Evolutionary conservation across 768 basidiomycete genomes (phyloP).

Genomic region (Russula sp.): DNA sequence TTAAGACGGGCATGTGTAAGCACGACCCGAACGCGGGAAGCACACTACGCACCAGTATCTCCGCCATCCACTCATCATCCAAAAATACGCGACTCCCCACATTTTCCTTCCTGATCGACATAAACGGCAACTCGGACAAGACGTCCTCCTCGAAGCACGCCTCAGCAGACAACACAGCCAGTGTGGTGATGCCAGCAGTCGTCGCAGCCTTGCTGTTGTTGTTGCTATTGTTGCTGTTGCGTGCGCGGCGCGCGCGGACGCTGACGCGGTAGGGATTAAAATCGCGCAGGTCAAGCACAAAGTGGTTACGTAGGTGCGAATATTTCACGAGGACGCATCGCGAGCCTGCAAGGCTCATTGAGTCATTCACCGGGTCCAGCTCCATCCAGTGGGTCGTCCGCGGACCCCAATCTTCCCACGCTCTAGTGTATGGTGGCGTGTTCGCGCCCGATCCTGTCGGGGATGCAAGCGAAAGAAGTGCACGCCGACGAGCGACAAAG

Average conservation of each 20-base stretch:
- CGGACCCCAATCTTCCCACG: conserved; percentile 26
- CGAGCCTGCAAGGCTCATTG: conserved; percentile 24
- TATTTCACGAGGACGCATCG: conserved; percentile 22
- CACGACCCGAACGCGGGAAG: not conserved
- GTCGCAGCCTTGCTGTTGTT: not conserved
- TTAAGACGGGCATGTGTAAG: not conserved
- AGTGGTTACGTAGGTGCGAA: conserved; percentile 18
- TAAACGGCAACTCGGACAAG: conserved; percentile 20
- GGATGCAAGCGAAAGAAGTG: conserved; percentile 15
- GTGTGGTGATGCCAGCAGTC: not conserved
- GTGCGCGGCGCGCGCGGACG: not conserved
- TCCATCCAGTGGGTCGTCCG: conserved; percentile 25
- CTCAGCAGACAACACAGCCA: conserved; percentile 10
- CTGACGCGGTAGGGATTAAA: conserved; percentile 21
- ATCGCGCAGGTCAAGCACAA: conserved; percentile 17
- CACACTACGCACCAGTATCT: conserved; percentile 10
- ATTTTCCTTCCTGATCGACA: conserved; percentile 20
- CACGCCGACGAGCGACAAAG: conserved; percentile 15
- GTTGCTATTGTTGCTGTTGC: not conserved
- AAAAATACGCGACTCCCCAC: conserved; percentile 17
- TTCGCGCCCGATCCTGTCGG: not conserved
- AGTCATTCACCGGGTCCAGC: conserved; percentile 19
- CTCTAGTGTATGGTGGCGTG: not conserved
- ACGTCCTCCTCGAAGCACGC: conserved; percentile 24
- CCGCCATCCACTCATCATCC: conserved; percentile 25